A percentile compares a stretch with the other conserved stretches of the same genome.
These are phyloP conservation scores for Fraxinus latifolia DNA, from an alignment of 305 asterid species.

Conservation along the genomic window DNA sequence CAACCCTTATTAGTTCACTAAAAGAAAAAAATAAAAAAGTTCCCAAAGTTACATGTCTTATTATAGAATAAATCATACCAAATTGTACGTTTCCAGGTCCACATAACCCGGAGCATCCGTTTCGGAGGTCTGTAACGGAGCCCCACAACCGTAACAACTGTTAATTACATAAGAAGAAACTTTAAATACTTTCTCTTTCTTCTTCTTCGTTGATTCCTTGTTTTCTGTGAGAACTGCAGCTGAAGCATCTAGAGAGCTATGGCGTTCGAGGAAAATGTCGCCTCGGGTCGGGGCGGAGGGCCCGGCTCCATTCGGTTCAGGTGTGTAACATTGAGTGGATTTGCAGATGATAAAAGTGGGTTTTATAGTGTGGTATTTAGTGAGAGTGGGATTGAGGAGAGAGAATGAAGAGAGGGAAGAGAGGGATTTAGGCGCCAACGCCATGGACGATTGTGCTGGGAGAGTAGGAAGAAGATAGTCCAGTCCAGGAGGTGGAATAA, in stretches of 20 bases:
- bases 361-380: conserved; percentile 30
- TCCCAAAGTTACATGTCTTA: neutral
- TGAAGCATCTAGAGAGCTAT: conserved; percentile 48
- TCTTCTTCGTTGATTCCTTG: conserved; percentile 42
- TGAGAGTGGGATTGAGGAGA: conserved; percentile 11
- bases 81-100: conserved; percentile 59
- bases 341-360: conserved; percentile 44
- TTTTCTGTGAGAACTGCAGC: conserved; percentile 31
- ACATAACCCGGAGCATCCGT: conserved; percentile 79
- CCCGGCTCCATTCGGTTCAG: conserved; percentile 67
- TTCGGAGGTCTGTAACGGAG: conserved; percentile 71
- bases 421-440: conserved; percentile 64
- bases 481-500: neutral
- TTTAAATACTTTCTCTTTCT: conserved; percentile 42
- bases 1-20: neutral
- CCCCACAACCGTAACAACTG: conserved; percentile 92
- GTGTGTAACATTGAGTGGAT: conserved; percentile 27
- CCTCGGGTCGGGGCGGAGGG: conserved; percentile 82
- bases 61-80: conserved; percentile 42
- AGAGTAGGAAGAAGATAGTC: neutral
- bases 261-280: conserved; percentile 67
- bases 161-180: conserved; percentile 32
- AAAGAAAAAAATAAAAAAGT: neutral
- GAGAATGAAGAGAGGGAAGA: conserved; percentile 37
- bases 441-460: conserved; percentile 35